These are phyloP conservation scores for Monilinia fructigena DNA, from an alignment of 2,329 filamentous ascomycete genomes.

Conservation along the genomic window DNA sequence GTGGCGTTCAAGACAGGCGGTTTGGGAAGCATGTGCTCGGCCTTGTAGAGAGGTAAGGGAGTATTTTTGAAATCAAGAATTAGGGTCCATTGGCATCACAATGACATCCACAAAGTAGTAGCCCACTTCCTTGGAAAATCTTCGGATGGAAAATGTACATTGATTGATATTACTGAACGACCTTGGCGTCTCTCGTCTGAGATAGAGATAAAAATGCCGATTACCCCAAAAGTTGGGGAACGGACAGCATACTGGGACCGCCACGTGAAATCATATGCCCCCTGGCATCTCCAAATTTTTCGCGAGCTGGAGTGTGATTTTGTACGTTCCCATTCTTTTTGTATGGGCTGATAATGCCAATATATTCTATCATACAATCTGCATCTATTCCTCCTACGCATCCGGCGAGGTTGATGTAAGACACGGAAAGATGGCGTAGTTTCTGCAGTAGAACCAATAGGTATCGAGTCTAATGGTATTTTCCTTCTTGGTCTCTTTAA, in stretches of 20 bases:
- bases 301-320: not conserved
- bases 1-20: not conserved
- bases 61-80: not conserved
- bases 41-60: constrained; percentile 1
- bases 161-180: not conserved
- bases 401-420: constrained; percentile 35
- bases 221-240: not conserved
- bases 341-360: not conserved
- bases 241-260: not conserved
- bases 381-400: constrained; percentile 28
- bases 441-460: constrained; percentile 27
- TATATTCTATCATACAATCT: constrained; percentile 22
- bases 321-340: constrained; percentile 12
- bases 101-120: not conserved
- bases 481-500: constrained; percentile 73
- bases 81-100: not conserved
- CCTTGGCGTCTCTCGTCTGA: not conserved
- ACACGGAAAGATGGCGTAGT: constrained; percentile 29
- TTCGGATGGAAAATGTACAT: not conserved
- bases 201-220: not conserved
- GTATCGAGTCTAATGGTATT: constrained; percentile 34
- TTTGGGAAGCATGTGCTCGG: not conserved
- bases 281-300: not conserved
- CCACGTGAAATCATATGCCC: not conserved
- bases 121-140: not conserved